phyloP scores from a whole-genome alignment of 257 asterid genomes.

The Nicotiana otophora region DNA sequence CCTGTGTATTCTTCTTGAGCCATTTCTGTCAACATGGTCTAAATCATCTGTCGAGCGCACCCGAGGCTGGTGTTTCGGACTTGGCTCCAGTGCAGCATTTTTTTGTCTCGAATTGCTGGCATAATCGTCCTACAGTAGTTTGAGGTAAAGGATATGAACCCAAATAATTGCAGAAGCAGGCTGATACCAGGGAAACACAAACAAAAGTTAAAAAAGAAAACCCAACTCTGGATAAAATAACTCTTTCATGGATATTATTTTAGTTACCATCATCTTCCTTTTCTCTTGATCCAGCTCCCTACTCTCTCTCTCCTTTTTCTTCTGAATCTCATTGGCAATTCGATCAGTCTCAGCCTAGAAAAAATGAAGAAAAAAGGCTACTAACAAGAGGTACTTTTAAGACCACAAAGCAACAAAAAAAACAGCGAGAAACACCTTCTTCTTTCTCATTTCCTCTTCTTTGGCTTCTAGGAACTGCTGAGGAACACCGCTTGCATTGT shows the following conservation, averaged over 20 bases:
- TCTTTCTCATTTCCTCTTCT: conserved; percentile 87
- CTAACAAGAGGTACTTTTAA: conserved; percentile 5
- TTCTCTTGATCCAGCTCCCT: conserved; percentile 61
- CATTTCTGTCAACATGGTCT: conserved; percentile 50
- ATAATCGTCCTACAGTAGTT: conserved; percentile 92
- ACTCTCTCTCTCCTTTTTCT: conserved; percentile 72
- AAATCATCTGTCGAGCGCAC: conserved; percentile 38
- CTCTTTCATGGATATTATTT: conserved; percentile 48
- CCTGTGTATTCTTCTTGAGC: conserved; percentile 55
- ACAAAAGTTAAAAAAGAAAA: conserved; percentile 41
- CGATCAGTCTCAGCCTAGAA: conserved; percentile 88
- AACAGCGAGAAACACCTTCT: conserved; percentile 45
- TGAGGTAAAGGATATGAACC: conserved; percentile 97
- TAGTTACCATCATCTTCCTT: conserved; percentile 58
- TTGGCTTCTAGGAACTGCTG: conserved; percentile 95
- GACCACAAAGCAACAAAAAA: background rate
- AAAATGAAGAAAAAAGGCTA: background rate
- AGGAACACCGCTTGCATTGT: conserved; percentile 87
- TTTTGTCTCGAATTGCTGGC: conserved; percentile 35
- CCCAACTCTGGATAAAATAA: conserved; percentile 25
- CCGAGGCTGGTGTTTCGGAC: conserved; percentile 37
- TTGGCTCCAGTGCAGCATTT: conserved; percentile 33
- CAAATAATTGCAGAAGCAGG: conserved; percentile 95
- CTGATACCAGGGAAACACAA: conserved; percentile 70
- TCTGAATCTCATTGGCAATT: conserved; percentile 64